Evolutionary conservation across 805 yeast genomes (phyloP), one percentile per base, ranked within the genome.

Genomic region (Monosporozyma aquatica): DNA sequence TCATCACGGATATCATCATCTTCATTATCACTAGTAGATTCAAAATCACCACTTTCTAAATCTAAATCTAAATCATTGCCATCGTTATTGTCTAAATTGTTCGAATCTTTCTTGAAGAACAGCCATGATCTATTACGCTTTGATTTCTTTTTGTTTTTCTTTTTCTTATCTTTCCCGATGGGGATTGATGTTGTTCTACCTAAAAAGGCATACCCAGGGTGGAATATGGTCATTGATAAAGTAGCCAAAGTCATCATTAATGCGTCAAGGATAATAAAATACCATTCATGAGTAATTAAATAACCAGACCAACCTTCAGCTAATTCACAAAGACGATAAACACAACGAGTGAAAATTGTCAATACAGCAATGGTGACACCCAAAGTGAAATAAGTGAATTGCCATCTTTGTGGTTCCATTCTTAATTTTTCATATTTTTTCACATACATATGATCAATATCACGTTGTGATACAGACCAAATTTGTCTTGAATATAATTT

Each of bases 251-350:
- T 56, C 61, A 81, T 70, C 82, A 80, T 75, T 41, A 80, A 53
- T 2, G 78, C 79, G 50, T 82, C 89, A 15, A 81, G 60, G 14
- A 72, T 67, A 56, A 80, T 65, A 51, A 81, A 74, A 51, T 72
- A 78, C 37, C 67, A 59, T 56, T 82, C 87, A 42, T 73, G 75
- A 2, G 69, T 66, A 38, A 83, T 80, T 51, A 87, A 64, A 43
- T 60, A 67, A 1, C 95, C 90, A 6, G 55, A 45, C 82, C 89
- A 84, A 11, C 66, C 67, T 54, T 78, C 76, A 2, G 78, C 61
- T 44, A 87, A 67, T 61, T 87, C 95, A 29, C 75, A 70, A 24
- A 84, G 70, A 56, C 95, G 73, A 62, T 83, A 86, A 33, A 79
- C 66, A 49, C 89, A 82, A 55, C 95, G 72, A 23, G 75, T 66